Conservation (phyloP, 2,329 filamentous ascomycete genomes). For the Fusarium sp. region DNA sequence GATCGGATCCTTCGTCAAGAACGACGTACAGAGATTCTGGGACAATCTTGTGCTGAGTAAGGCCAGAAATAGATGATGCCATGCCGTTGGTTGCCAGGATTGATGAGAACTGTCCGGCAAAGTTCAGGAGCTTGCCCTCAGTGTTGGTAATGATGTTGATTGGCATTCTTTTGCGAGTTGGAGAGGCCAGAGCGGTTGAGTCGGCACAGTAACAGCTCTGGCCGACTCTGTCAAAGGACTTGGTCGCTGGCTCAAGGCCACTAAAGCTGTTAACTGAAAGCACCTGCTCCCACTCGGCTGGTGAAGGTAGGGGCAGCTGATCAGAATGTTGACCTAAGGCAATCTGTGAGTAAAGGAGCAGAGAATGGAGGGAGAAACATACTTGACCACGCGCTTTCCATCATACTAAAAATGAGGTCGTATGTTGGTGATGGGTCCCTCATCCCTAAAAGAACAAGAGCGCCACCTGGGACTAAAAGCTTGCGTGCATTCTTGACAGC, state of each 20-base stretch:
- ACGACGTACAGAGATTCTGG: constrained; percentile 11
- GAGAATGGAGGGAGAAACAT: background rate
- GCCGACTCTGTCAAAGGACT: constrained; percentile 17
- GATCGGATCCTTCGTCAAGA: constrained; percentile 1
- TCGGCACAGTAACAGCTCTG: constrained; percentile 18
- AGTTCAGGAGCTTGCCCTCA: background rate
- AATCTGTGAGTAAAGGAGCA: background rate
- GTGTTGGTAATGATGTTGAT: background rate
- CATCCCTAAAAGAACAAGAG: background rate
- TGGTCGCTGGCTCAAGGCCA: constrained; percentile 24
- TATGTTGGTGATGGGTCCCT: constrained; percentile 28
- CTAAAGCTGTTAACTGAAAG: constrained; percentile 14
- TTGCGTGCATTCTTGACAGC: background rate
- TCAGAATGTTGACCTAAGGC: background rate
- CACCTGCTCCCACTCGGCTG: background rate
- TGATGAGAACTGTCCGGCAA: constrained; percentile 11
- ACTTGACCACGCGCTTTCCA: constrained; percentile 29
- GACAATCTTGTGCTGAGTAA: fast-evolving
- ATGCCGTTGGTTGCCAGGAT: background rate
- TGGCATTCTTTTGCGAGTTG: background rate
- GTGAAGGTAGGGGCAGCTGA: constrained; percentile 7
- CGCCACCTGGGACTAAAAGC: constrained; percentile 12
- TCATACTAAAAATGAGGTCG: constrained; percentile 18
- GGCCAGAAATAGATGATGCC: constrained; percentile 1
- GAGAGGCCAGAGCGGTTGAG: background rate